Evolutionary conservation across 1,139 yeast species (phyloP).

Genomic region (Geotrichum aggregatum): DNA sequence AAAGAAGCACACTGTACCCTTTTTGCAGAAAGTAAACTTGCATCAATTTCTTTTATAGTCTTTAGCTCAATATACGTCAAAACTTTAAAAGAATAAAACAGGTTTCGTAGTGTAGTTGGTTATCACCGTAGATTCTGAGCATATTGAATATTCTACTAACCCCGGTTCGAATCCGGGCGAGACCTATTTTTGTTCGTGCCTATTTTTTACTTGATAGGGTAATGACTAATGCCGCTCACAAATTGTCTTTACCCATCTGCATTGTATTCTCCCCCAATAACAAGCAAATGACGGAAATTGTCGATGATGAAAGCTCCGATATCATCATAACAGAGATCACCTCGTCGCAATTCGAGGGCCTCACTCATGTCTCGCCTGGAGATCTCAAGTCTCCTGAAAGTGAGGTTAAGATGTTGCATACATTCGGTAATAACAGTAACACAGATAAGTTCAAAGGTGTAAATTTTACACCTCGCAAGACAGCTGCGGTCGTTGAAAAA

Average conservation of each 20-base stretch:
- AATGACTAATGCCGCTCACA: not conserved
- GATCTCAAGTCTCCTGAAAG: no score
- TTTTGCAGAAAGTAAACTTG: no score
- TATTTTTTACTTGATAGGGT: not conserved
- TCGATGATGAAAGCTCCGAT: conserved; percentile 1
- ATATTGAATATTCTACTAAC: conserved; percentile 19
- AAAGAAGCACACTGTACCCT: no score
- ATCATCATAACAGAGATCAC: not conserved
- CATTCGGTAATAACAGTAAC: no score
- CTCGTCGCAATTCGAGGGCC: not conserved
- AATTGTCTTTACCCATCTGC: no score
- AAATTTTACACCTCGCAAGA: no score
- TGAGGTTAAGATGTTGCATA: no score
- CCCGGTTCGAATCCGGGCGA: conserved; percentile 27
- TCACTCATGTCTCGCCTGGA: not conserved
- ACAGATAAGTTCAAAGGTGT: no score
- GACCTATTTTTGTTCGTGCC: conserved; percentile 18
- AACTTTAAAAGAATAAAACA: no score
- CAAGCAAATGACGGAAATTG: not conserved
- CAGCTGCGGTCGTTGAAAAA: no score
- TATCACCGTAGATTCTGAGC: conserved; percentile 18
- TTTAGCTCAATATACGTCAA: no score
- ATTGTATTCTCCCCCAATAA: not conserved
- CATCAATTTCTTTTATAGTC: no score
- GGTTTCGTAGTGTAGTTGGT: conserved; percentile 20